Base-by-base conservation (phyloP, 2,329 filamentous ascomycete genomes). In the Alternaria triticina region DNA sequence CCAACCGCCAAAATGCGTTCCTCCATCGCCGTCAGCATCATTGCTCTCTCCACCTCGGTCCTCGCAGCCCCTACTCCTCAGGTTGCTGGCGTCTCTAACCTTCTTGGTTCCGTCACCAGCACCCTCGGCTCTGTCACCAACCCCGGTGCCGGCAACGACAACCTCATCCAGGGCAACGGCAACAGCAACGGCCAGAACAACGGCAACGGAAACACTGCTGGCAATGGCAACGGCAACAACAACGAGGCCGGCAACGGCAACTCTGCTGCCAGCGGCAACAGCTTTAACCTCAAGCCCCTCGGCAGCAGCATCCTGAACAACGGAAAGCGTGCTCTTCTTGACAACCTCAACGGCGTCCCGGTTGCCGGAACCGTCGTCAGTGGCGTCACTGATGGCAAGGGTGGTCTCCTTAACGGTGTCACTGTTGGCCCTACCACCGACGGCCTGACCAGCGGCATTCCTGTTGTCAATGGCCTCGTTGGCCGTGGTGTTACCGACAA, bases 51-150 rank as follows among this genome's bases (percentile, higher is more conserved):
- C 22, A 61, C 68, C 27, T 63, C 68, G 23, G 67, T 70, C 17
- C 43, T 67, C n/a, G 54, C 67, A 13, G 70, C 70, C 4, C 70
- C 70, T 25, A 64, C 60, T 23, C 67, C 67, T 10, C 61, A 68
- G 43, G 23, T 66, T 22, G 49, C 49, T 40, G 49, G 20, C 23
- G 20, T 52, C 49, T n/a, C 30, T 15, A 22, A 22, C 13, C 20
- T 40, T 22, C 20, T 52, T 52, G 49, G 28, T 52, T 36, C 44
- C 22, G 30, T 47, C 6, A 54, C 30, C 23, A 66, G 54, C 54
- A 54, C 66, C 46, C 22, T 67, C 13, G 63, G 62, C 17, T 66
- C 68, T 6, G 33, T 66, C 30, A 66, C 65, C 45, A 59, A 60
- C 52, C 61, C 66, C 12, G n/a, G 20, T 7, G 58, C 52, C 8